Evolutionary conservation across 106 monocot genomes (phyloP).

Genomic region (Vanilla planifolia): DNA sequence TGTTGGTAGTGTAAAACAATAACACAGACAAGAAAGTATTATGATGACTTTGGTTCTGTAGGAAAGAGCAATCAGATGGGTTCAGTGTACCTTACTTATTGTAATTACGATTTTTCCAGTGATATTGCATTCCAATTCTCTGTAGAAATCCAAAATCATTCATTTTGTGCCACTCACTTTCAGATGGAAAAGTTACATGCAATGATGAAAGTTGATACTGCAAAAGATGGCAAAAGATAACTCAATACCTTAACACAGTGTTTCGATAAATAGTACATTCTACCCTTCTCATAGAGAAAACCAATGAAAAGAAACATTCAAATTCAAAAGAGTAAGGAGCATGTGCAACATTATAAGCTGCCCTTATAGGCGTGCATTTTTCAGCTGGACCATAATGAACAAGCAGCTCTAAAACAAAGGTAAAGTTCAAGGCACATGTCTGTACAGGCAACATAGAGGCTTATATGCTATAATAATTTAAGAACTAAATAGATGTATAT

Average conservation of each 20-base stretch:
- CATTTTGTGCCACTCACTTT: conserved; percentile 80
- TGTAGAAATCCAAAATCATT: conserved; percentile 68
- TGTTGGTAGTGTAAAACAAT: not conserved
- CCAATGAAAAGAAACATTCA: not conserved
- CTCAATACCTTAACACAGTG: not conserved
- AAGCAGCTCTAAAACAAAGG: too few species aligned
- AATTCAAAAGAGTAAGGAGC: too few species aligned
- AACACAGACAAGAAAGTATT: too few species aligned
- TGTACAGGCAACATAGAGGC: too few species aligned
- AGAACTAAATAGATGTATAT: too few species aligned
- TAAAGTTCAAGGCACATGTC: too few species aligned
- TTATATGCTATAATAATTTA: too few species aligned
- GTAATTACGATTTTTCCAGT: conserved; percentile 98
- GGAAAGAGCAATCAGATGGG: not conserved
- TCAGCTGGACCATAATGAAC: too few species aligned
- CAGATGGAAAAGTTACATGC: conserved; percentile 88
- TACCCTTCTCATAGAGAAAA: not conserved
- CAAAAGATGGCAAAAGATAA: not conserved
- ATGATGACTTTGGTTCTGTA: not conserved
- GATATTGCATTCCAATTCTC: conserved; percentile 95
- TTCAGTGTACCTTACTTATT: conserved; percentile 44
- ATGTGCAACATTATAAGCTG: too few species aligned
- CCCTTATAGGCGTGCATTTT: too few species aligned
- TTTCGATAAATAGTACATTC: not conserved
- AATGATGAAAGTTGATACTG: conserved; percentile 86